A percentile compares a stretch with the other conserved stretches of the same genome.
Conservation (phyloP, 495 filamentous ascomycete species). For the Amphirosellinia nigrospora region DNA sequence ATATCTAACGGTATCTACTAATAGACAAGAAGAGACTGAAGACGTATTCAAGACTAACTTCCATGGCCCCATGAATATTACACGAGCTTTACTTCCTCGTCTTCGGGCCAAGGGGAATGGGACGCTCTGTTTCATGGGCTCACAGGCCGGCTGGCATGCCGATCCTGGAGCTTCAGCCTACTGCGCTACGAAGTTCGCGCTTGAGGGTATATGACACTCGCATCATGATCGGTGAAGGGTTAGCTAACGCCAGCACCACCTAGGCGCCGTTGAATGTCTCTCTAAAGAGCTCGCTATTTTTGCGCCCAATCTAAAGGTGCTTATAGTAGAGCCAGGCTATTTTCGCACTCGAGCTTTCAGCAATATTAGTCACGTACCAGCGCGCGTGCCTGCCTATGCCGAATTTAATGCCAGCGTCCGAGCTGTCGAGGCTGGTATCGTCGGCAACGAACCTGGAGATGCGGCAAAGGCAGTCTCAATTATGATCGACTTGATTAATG, state of each 20-base stretch:
- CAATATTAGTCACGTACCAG: constrained; percentile 26
- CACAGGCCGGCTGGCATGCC: constrained; percentile 55
- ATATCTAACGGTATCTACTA: background rate
- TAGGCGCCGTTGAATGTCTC: constrained; percentile 32
- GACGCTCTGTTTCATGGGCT: constrained; percentile 57
- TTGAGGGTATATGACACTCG: constrained; percentile 65
- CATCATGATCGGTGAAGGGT: background rate
- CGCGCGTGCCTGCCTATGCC: constrained; percentile 19
- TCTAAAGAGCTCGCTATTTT: constrained; percentile 40
- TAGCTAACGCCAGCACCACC: background rate
- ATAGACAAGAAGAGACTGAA: constrained; percentile 42
- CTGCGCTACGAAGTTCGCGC: constrained; percentile 92
- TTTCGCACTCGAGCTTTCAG: constrained; percentile 27
- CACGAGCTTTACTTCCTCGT: constrained; percentile 51
- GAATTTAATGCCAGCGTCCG: constrained; percentile 25
- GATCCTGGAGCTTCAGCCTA: constrained; percentile 58
- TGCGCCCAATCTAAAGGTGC: constrained; percentile 41
- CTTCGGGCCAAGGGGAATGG: constrained; percentile 54
- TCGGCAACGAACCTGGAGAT: constrained; percentile 50
- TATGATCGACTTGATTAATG: constrained; percentile 49
- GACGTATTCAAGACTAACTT: constrained; percentile 57
- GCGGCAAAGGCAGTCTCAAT: constrained; percentile 41
- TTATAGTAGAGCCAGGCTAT: constrained; percentile 47
- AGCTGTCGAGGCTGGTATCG: constrained; percentile 3
- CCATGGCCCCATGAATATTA: constrained; percentile 53